These are phyloP conservation scores for Aureobasidium subglaciale DNA, from an alignment of 2,329 filamentous ascomycete species.

Conservation along the genomic window DNA sequence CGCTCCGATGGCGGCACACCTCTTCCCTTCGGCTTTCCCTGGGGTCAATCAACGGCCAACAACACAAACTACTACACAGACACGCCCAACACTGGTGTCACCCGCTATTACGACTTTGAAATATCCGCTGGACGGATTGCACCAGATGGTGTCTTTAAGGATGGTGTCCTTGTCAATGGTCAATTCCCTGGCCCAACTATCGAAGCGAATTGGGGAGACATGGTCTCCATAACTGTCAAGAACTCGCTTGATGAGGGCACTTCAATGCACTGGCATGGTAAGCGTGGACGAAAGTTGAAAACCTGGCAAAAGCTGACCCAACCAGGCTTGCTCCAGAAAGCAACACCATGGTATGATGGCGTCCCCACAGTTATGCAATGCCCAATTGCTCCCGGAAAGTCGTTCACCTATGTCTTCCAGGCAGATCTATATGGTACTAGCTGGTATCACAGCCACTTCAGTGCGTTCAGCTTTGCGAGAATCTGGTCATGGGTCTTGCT, in stretches of 20 bases:
- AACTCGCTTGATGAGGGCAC: constrained; percentile 52
- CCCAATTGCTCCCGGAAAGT: constrained; percentile 44
- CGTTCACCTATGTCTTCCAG: constrained; percentile 49
- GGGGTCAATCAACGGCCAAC: constrained; percentile 24
- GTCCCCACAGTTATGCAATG: constrained; percentile 42
- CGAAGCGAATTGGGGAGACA: constrained; percentile 38
- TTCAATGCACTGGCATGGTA: constrained; percentile 55
- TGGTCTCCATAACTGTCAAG: constrained; percentile 45
- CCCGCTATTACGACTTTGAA: constrained; percentile 28
- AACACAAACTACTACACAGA: constrained; percentile 26
- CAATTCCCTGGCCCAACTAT: constrained; percentile 62
- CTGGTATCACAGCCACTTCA: constrained; percentile 40
- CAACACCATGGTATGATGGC: constrained; percentile 53
- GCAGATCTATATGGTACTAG: constrained; percentile 39
- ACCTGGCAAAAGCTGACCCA: no score
- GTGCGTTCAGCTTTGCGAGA: constrained; percentile 34
- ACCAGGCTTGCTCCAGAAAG: constrained; percentile 34
- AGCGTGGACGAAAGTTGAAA: no score
- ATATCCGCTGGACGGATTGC: constrained; percentile 25
- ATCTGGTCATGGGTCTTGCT: no score
- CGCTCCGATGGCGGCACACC: constrained; percentile 19
- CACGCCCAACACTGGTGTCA: constrained; percentile 29
- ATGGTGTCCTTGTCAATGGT: constrained; percentile 44
- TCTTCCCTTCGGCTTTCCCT: constrained; percentile 21
- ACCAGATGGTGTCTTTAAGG: constrained; percentile 28